Evolutionary conservation across 2,329 filamentous ascomycete species (phyloP).

Genomic region (Arthroderma sp.): DNA sequence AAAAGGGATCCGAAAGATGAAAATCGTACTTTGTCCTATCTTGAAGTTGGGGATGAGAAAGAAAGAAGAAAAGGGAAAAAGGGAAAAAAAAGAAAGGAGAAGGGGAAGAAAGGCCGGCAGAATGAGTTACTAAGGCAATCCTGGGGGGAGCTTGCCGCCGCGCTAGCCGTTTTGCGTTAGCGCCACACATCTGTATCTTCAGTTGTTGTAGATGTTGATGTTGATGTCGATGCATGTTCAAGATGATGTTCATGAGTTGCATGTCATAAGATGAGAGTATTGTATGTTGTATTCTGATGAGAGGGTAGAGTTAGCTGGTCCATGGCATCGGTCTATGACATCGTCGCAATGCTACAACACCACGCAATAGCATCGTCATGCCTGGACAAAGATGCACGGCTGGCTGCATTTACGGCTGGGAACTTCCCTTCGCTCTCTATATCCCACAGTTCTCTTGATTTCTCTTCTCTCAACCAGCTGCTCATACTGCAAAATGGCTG

Average conservation of each 20-base stretch:
- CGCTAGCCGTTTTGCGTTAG: neutral
- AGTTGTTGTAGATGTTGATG: too few relatives aligned
- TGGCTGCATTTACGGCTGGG: too few relatives aligned
- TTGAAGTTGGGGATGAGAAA: constrained; percentile 7
- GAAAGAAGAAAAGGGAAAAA: constrained; percentile 11
- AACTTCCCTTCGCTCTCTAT: too few relatives aligned
- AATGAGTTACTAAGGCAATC: constrained; percentile 4
- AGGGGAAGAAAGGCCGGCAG: constrained; percentile 7
- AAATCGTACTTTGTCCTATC: neutral
- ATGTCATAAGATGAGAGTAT: too few relatives aligned
- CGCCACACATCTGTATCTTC: neutral
- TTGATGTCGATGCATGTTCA: too few relatives aligned
- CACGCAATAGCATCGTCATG: too few relatives aligned
- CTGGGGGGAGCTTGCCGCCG: neutral
- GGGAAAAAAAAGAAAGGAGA: constrained; percentile 11
- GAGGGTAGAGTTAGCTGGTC: too few relatives aligned
- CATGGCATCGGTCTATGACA: too few relatives aligned
- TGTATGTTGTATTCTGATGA: too few relatives aligned
- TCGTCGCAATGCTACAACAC: too few relatives aligned
- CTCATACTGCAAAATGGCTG: neutral
- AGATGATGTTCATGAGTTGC: too few relatives aligned
- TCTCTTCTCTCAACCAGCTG: neutral
- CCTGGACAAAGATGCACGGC: too few relatives aligned
- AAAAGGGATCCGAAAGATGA: constrained; percentile 13
- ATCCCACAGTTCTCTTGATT: neutral